Evolutionary conservation across 345 rosid species (phyloP).

Genomic region (Citrus hindsii): DNA sequence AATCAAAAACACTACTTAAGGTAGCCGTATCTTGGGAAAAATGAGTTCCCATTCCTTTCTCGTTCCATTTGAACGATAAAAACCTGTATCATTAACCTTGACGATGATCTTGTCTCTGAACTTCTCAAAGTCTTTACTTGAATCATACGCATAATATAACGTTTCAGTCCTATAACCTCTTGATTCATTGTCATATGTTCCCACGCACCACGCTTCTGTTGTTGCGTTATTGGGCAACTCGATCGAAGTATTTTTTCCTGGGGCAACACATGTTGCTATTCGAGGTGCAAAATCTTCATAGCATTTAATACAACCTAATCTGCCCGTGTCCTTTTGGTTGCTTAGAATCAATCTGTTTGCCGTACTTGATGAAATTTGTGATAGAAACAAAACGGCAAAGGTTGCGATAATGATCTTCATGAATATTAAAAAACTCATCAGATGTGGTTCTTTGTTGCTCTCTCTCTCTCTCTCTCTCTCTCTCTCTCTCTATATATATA

Average conservation of each 20-base stretch:
- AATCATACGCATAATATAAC: constrained; percentile 9
- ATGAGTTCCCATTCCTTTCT: background rate
- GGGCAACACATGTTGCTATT: background rate
- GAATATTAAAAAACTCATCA: background rate
- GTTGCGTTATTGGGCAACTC: background rate
- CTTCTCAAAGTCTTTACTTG: constrained; percentile 6
- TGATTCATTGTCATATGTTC: background rate
- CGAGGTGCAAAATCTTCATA: background rate
- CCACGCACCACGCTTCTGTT: constrained; percentile 1
- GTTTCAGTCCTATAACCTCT: background rate
- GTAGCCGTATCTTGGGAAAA: background rate
- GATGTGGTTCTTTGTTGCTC: background rate
- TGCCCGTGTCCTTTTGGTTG: background rate
- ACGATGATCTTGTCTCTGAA: constrained; percentile 4
- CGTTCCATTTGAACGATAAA: background rate
- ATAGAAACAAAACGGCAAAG: background rate
- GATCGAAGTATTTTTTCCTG: background rate
- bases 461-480: background rate
- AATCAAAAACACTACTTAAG: background rate
- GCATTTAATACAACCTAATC: background rate
- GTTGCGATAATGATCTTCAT: background rate
- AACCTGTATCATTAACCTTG: background rate
- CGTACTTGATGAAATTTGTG: background rate
- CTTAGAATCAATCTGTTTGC: background rate
- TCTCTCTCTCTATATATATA: too few relatives aligned